A percentile compares a stretch with the other conserved stretches of the same genome.
phyloP scores from a whole-genome alignment of 2,329 filamentous ascomycete genomes.

The Trichoderma citrinoviride region DNA sequence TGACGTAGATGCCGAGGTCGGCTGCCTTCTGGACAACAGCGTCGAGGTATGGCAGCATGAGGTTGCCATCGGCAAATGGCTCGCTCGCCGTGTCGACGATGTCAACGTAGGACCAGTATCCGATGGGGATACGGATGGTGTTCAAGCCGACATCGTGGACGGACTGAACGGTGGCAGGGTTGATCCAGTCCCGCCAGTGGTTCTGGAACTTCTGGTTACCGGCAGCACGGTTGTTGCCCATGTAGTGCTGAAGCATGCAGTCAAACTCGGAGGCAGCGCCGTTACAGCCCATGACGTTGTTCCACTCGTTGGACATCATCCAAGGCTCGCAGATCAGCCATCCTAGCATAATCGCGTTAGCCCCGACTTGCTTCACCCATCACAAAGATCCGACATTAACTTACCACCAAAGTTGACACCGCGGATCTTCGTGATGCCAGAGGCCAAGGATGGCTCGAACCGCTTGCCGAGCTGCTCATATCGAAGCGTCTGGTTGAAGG shows the following conservation, averaged over 20 bases:
- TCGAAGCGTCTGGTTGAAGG: slow-evolving; percentile 35
- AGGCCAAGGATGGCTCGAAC: slow-evolving; percentile 30
- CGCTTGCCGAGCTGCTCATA: slow-evolving; percentile 35
- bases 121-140: slow-evolving; percentile 52
- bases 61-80: slow-evolving; percentile 43
- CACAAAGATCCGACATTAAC: slow-evolving; percentile 24
- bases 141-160: slow-evolving; percentile 52
- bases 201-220: slow-evolving; percentile 46
- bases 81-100: slow-evolving; percentile 47
- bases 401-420: slow-evolving; percentile 53
- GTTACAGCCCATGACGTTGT: slow-evolving; percentile 44
- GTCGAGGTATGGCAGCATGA: slow-evolving; percentile 34
- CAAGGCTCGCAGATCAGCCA: slow-evolving; percentile 50
- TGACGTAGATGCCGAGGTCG: slow-evolving; percentile 35
- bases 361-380: too few relatives aligned
- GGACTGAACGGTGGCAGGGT: slow-evolving; percentile 43
- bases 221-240: slow-evolving; percentile 31
- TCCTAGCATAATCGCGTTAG: slow-evolving; percentile 17
- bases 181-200: slow-evolving; percentile 43
- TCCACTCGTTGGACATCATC: slow-evolving; percentile 47
- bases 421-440: slow-evolving; percentile 42
- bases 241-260: slow-evolving; percentile 42
- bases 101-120: slow-evolving; percentile 52
- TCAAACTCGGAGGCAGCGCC: slow-evolving; percentile 48
- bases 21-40: slow-evolving; percentile 34